phyloP scores from a whole-genome alignment of 2,329 filamentous ascomycete genomes.

The Zymoseptoria tritici region DNA sequence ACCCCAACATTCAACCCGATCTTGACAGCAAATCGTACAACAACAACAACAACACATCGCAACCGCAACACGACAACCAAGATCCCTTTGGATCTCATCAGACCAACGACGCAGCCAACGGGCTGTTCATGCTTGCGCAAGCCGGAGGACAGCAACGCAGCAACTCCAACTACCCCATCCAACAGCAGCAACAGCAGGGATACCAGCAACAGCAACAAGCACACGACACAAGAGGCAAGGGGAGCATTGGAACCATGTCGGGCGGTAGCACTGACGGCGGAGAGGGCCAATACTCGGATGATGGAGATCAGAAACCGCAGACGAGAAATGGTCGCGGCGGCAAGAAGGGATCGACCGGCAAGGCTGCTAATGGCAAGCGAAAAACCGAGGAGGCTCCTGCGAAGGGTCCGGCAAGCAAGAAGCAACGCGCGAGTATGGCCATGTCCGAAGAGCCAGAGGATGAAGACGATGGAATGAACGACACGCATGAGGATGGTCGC shows the following conservation, averaged over 20 bases:
- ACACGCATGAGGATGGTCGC: slow-evolving; percentile 48
- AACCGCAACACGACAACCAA: slow-evolving; percentile 32
- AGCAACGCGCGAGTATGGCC: slow-evolving; percentile 54
- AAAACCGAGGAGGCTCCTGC: slow-evolving; percentile 66
- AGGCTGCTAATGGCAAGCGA: slow-evolving; percentile 59
- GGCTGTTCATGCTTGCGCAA: slow-evolving; percentile 82
- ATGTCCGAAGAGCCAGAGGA: slow-evolving; percentile 41
- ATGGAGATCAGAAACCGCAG: slow-evolving; percentile 55
- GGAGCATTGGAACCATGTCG: slow-evolving; percentile 55
- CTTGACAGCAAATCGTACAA: slow-evolving; percentile 44
- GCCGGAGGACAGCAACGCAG: slow-evolving; percentile 52
- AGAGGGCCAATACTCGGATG: slow-evolving; percentile 64
- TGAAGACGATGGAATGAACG: slow-evolving; percentile 46
- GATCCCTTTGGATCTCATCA: slow-evolving; percentile 82
- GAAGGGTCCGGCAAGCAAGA: slow-evolving; percentile 64
- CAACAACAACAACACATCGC: slow-evolving; percentile 45
- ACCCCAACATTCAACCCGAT: slow-evolving; percentile 33
- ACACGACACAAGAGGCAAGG: slow-evolving; percentile 34
- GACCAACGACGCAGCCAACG: slow-evolving; percentile 87
- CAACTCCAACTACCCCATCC: slow-evolving; percentile 38
- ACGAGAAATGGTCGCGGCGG: slow-evolving; percentile 56
- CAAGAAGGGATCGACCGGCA: slow-evolving; percentile 55
- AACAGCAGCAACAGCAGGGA: slow-evolving; percentile 39
- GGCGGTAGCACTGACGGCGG: slow-evolving; percentile 35
- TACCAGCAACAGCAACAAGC: slow-evolving; percentile 36